Percentiles rank a stretch among this genome's conserved stretches.
Conservation (phyloP, 805 yeast species). For the Metschnikowia shivogae region DNA sequence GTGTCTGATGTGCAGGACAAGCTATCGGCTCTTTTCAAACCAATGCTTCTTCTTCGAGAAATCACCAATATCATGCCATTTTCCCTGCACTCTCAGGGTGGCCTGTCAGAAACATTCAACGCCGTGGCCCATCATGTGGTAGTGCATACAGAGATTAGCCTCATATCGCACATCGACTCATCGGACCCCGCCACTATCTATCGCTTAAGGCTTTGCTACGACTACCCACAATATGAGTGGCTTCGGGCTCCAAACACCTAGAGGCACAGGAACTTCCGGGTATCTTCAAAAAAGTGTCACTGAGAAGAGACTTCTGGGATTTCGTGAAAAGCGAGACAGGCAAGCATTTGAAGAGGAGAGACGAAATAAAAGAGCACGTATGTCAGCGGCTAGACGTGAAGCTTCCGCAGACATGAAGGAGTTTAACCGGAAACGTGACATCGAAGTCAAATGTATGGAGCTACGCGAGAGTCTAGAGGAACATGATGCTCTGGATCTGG, state of each 20-base stretch:
- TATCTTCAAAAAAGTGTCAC: slow-evolving; percentile 47
- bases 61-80: not conserved
- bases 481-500: slow-evolving; percentile 33
- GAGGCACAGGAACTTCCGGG: slow-evolving; percentile 66
- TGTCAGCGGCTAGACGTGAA: slow-evolving; percentile 8
- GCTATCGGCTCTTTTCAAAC: no score
- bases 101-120: not conserved
- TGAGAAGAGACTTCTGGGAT: slow-evolving; percentile 19
- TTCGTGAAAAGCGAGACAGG: slow-evolving; percentile 27
- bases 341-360: slow-evolving; percentile 15
- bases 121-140: not conserved
- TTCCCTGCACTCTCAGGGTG: not conserved
- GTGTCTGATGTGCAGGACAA: no score
- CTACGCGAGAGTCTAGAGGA: slow-evolving; percentile 52
- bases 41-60: no score
- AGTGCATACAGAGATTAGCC: not conserved
- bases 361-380: slow-evolving; percentile 12
- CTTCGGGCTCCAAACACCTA: slow-evolving; percentile 50
- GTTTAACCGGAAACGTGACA: slow-evolving; percentile 34
- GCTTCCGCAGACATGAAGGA: slow-evolving; percentile 23
- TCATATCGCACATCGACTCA: not conserved
- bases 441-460: slow-evolving; percentile 48
- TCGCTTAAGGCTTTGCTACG: no score
- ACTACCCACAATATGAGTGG: slow-evolving; percentile 28
- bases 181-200: no score